These are phyloP conservation scores for Irpex rosettiformis DNA, from an alignment of 1,284 basidiomycete species.

Conservation along the genomic window DNA sequence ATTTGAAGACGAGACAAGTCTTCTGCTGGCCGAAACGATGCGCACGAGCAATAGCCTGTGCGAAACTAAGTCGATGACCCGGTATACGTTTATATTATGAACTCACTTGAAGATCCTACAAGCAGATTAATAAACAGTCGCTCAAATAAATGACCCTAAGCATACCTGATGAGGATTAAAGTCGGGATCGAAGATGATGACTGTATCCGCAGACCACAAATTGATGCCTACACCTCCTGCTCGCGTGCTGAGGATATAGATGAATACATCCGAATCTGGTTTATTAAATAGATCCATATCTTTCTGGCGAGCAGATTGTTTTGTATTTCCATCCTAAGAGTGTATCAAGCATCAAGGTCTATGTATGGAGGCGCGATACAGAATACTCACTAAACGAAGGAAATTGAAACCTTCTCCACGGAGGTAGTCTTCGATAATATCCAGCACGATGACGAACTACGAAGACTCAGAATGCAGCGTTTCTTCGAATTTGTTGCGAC, in stretches of 20 bases:
- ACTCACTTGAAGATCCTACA: constrained; percentile 67
- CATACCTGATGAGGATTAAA: constrained; percentile 89
- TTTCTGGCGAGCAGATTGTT: constrained; percentile 84
- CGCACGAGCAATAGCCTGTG: constrained; percentile 83
- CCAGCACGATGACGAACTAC: constrained; percentile 91
- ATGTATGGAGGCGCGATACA: background rate
- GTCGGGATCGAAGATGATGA: constrained; percentile 91
- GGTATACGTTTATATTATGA: background rate
- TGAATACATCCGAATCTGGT: constrained; percentile 81
- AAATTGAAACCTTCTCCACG: constrained; percentile 87
- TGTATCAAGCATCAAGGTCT: constrained; percentile 3
- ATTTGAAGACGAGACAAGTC: constrained; percentile 84
- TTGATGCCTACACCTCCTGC: constrained; percentile 98
- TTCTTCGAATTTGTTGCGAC: constrained; percentile 18
- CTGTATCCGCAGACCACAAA: constrained; percentile 84
- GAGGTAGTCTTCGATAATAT: constrained; percentile 92
- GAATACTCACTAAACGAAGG: constrained; percentile 71
- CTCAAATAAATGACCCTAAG: background rate
- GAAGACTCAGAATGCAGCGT: background rate
- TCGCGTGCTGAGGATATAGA: constrained; percentile 91
- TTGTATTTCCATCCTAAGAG: constrained; percentile 95
- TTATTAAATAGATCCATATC: constrained; percentile 94
- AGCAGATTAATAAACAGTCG: constrained; percentile 4
- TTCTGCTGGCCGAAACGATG: constrained; percentile 84
- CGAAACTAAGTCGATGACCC: constrained; percentile 1